phyloP scores from a whole-genome alignment of 176 grass and related monocot species.

The sorghum (Sorghum bicolor) region DNA sequence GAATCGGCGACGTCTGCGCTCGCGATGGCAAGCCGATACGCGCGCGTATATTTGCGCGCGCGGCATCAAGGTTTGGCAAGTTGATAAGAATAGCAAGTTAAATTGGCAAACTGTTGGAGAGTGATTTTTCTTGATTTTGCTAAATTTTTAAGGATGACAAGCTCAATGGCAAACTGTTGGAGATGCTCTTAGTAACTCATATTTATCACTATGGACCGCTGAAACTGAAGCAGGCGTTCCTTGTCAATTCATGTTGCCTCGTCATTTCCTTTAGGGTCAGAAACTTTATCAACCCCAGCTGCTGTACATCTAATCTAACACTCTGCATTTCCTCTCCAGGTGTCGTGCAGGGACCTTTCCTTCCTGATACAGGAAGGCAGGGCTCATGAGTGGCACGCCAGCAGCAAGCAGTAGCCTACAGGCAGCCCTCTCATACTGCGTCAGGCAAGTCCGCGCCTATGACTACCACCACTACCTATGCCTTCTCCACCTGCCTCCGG shows the following conservation, averaged over 20 bases:
- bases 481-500: constrained; percentile 74
- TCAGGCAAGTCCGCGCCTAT: constrained; percentile 77
- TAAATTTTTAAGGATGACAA: too few species aligned
- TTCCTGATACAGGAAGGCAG: not conserved
- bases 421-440: constrained; percentile 68
- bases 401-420: constrained; percentile 35
- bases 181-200: too few species aligned
- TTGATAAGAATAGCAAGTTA: too few species aligned
- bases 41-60: too few species aligned
- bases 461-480: constrained; percentile 94
- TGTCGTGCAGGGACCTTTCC: not conserved
- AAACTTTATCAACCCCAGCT: not conserved
- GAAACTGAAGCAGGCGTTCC: not conserved
- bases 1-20: too few species aligned
- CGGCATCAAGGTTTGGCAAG: too few species aligned
- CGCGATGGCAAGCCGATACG: too few species aligned
- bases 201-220: not conserved
- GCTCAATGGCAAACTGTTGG: too few species aligned
- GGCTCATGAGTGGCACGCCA: constrained; percentile 42
- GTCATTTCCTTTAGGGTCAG: not conserved
- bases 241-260: not conserved
- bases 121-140: too few species aligned
- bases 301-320: not conserved
- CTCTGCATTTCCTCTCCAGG: not conserved
- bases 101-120: too few species aligned